Base-by-base conservation (phyloP, 805 yeast species). In the Candida germanica region DNA sequence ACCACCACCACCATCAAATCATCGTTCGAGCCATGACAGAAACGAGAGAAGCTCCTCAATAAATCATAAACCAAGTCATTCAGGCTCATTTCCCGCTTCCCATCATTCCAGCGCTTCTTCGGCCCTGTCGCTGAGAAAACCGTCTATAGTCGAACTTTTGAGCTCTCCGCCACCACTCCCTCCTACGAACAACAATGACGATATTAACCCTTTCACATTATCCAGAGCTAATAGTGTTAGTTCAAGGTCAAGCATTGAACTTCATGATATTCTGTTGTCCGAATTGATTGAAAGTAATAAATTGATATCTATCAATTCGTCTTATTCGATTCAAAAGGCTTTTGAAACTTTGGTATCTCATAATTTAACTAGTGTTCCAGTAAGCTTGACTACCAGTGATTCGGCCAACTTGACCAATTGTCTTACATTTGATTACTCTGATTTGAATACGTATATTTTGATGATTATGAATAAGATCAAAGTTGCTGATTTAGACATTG, bases 391-490 rank as follows among this genome's bases (percentile, higher is more conserved):
- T 5, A 76, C 73, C 43, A 19, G 19, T 3, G 35, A 35, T 21
- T 14, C 36, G 5, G 66, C 71, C 31, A 65, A 50, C 39, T 64
- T 80, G 47, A 40, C 52, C 24, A 75, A 81, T 46, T 87, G 93
- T 51, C 71, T 83, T 42, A 83, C 95, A 2, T 91, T 91, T 58
- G 98, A 93, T 60, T 93, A 87, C 61, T 75, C 91, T 19, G 97
- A 91, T 61, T 71, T 91, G 59, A 88, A 87, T 51, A 81, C 96
- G 9, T 88, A 88, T 56, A 66, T 91, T 45, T 66, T 91, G 46
- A 65, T 93, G 42, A 93, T 93, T 15, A 71, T 89, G 68, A 89
- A 91, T 55, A 86, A 83, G 52, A 61, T 76, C 32, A 61, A 56
- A 26, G 35, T 58, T 13, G 62, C 58, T 16, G 69, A 69, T 17